Evolutionary conservation across 2,329 filamentous ascomycete genomes (phyloP).

Genomic region (Apiospora koreana): DNA sequence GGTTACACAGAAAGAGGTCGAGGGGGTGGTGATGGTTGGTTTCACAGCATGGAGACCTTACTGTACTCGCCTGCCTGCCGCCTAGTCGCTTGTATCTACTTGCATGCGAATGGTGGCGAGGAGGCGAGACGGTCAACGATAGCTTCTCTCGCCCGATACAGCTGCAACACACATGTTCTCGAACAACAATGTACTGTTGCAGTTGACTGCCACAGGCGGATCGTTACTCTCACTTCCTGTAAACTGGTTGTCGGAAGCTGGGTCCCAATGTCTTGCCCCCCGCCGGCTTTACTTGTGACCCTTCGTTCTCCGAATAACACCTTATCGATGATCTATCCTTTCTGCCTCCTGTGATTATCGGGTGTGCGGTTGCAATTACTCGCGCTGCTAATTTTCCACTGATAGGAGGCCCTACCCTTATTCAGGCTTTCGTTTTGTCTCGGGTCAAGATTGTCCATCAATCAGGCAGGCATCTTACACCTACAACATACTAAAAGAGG

Average conservation of each 20-base stretch:
- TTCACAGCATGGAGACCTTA: not conserved
- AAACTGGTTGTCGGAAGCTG: not conserved
- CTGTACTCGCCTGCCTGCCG: not conserved
- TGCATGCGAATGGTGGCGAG: not conserved
- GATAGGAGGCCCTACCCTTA: too few species aligned
- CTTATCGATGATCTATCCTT: too few species aligned
- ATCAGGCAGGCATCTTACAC: too few species aligned
- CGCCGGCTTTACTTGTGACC: too few species aligned
- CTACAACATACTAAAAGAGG: too few species aligned
- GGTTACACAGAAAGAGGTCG: not conserved
- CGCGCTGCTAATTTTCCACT: too few species aligned
- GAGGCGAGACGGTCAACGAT: not conserved
- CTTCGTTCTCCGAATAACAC: too few species aligned
- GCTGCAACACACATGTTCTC: not conserved
- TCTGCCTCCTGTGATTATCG: too few species aligned
- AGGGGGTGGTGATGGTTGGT: not conserved
- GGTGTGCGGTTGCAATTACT: too few species aligned
- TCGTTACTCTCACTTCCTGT: not conserved
- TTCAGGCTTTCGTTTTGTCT: too few species aligned
- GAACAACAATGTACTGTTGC: not conserved
- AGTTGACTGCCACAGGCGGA: not conserved
- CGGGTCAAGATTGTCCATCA: too few species aligned
- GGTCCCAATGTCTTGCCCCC: too few species aligned
- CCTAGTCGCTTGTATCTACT: not conserved
- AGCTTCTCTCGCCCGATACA: not conserved